These are phyloP conservation scores for Neofusicoccum ribis DNA, from an alignment of 2,329 filamentous ascomycete genomes.

Conservation along the genomic window DNA sequence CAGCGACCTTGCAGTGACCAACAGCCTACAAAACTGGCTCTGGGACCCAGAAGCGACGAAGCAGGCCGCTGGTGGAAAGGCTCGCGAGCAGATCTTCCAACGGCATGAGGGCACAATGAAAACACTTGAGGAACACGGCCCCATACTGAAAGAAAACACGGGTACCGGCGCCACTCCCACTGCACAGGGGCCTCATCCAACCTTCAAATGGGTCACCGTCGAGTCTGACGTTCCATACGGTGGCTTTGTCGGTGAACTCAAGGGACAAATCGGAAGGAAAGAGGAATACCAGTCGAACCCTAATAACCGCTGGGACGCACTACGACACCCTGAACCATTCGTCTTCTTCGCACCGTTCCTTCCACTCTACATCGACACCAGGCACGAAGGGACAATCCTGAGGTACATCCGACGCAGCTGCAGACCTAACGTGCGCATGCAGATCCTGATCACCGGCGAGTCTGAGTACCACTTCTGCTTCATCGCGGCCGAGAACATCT, in stretches of 20 bases:
- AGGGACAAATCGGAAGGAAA: slow-evolving; percentile 53
- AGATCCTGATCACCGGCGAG: slow-evolving; percentile 65
- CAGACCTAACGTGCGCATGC: slow-evolving; percentile 82
- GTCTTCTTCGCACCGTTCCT: slow-evolving; percentile 75
- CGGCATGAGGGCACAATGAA: slow-evolving; percentile 57
- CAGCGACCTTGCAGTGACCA: slow-evolving; percentile 72
- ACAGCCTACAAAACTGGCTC: slow-evolving; percentile 75
- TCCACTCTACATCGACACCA: slow-evolving; percentile 89
- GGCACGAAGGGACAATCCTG: slow-evolving; percentile 79
- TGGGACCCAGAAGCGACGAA: slow-evolving; percentile 69
- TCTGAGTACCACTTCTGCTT: slow-evolving; percentile 88
- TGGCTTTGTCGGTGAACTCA: slow-evolving; percentile 69
- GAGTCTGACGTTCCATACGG: slow-evolving; percentile 52
- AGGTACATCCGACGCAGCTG: slow-evolving; percentile 93
- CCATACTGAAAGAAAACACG: slow-evolving; percentile 53
- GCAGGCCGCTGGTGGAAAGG: slow-evolving; percentile 64
- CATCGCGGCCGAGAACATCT: slow-evolving; percentile 77
- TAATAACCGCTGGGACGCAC: slow-evolving; percentile 47
- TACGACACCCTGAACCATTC: slow-evolving; percentile 54
- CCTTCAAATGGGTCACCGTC: slow-evolving; percentile 69
- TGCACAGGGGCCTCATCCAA: slow-evolving; percentile 59
- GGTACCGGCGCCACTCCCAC: slow-evolving; percentile 52
- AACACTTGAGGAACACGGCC: slow-evolving; percentile 53
- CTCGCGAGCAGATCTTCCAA: slow-evolving; percentile 69
- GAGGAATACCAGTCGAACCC: slow-evolving; percentile 49